Evolutionary conservation across 371 early-diverging fungal genomes (phyloP), one percentile per base, ranked within the genome.

Genomic region (Mortierella sp.): DNA sequence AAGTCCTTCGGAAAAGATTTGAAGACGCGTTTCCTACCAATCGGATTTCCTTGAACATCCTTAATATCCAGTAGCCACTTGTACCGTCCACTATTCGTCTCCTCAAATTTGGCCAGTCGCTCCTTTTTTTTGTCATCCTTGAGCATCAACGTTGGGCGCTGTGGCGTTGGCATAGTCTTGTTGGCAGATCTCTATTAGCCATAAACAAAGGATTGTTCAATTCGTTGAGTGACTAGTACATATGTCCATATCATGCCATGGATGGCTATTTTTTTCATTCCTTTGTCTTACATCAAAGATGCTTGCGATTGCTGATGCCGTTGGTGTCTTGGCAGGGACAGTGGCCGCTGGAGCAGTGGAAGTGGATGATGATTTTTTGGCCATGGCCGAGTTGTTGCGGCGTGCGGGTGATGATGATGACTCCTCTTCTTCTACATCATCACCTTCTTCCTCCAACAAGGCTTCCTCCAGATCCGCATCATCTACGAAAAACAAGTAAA

Each of bases 61-160:
- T 85, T 86, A 23, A 93, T 80, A 66, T 98, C 86, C 57, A 88
- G 85, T 12, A 99, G 87, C 96, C 96, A 98, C 7, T 84, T 66
- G 67, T 96, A 98, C 45, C 98, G 87, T 46, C 90, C 92, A 4
- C 90, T 92, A 67, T 97, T 96, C 70, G 94, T 90, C 60, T 93
- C 90, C 61, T 94, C 94, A 74, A 93, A 93, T 59, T 87, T 87
- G 18, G 89, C 81, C 0, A 63, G 85, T 6, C 91, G 85, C 46
- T 84, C 84, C 61, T 82, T 75, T 60, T 72, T 77, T 62, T 72
- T 77, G 56, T 77, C 79, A 19, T 77, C 79, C 69, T 77, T 60
- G 29, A 65, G 26, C 51, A 62, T 66, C 56, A 68, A 12, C 19
- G 64, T 59, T 46, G 74, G 48, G 57, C 72, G 70, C 58, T 45